Base-by-base conservation (phyloP, 1,284 basidiomycete species). In the Ustilago esculenta region DNA sequence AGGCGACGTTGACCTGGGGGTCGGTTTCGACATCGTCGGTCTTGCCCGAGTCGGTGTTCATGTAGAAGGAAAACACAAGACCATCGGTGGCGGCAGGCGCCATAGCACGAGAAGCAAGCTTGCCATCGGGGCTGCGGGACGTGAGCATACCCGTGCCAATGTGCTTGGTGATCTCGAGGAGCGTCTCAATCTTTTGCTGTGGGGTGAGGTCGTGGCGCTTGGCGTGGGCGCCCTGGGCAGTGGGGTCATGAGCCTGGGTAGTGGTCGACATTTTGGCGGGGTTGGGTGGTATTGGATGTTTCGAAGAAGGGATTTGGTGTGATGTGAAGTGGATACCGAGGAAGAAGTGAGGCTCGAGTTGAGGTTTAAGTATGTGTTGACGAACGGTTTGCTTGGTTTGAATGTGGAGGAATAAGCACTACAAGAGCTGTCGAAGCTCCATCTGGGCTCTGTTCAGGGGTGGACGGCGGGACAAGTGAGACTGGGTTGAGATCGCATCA, bases 31-130 rank as follows among this genome's bases (percentile, higher is more conserved):
- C 36, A 32, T 77, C 72, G 58, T 75, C 68, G 10, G 66, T 65
- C 72, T 77, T 77, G 58, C 75, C 75, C 5, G 66, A 70, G 17
- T 77, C 73, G 48, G 54, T 59, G 69, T 77, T 77, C 60, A 66
- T 58, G 57, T 56, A 77, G 65, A 76, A 75, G 27, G 55, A 52
- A 48, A 72, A 71, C 30, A 76, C 84, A 87, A 76, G 66, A 8
- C 68, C 65, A 60, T 79, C 90, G 89, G 87, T 44, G 85, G 67
- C 71, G 32, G 86, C 84, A 17, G 90, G 89, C n/a, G 86, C 85
- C 92, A 93, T 95, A 32, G 90, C 89, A 46, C 92, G 86, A 8
- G 91, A 88, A 81, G 94, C 92, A 30, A 96, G 83, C 45, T 86
- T 84, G 2, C 92, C 92, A 65, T 88, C 85, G n/a, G 86, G 78